A percentile compares a stretch with the other conserved stretches of the same genome.
Conservation (phyloP, 2,329 filamentous ascomycete species). For the Aspergillus vadensis region DNA sequence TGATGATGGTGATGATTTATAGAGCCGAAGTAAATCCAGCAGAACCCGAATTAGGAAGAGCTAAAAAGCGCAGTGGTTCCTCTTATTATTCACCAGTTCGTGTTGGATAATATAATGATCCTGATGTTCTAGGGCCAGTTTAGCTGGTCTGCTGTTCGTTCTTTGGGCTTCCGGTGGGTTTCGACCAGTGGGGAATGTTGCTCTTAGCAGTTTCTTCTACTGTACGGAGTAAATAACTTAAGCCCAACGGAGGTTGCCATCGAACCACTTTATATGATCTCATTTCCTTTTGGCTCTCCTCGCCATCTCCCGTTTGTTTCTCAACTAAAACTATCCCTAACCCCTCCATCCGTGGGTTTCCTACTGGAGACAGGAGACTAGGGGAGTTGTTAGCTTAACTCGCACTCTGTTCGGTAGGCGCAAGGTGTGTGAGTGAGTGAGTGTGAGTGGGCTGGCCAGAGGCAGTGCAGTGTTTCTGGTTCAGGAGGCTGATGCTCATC, state of each 20-base stretch:
- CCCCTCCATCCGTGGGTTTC: not conserved
- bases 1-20: not conserved
- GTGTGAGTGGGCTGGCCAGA: slow-evolving; percentile 1
- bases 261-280: slow-evolving; percentile 5
- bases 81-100: slow-evolving; percentile 10
- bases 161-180: slow-evolving; percentile 1
- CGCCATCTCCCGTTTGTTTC: not conserved
- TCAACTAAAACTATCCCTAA: not conserved
- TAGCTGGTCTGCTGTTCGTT: slow-evolving; percentile 1
- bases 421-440: not conserved
- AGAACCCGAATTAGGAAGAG: not conserved
- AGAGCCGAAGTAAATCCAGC: not conserved
- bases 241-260: not conserved
- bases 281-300: not conserved
- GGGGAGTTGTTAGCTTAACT: too few relatives aligned
- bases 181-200: not conserved
- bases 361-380: too few relatives aligned
- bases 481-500: slow-evolving; percentile 2
- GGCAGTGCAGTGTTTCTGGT: slow-evolving; percentile 2
- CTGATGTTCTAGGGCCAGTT: not conserved
- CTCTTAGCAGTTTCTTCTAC: not conserved
- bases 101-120: slow-evolving; percentile 3
- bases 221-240: not conserved
- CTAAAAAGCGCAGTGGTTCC: not conserved
- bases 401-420: not conserved